Evolutionary conservation across 1,139 yeast genomes (phyloP).

Genomic region (Kodamaea derodonti): DNA sequence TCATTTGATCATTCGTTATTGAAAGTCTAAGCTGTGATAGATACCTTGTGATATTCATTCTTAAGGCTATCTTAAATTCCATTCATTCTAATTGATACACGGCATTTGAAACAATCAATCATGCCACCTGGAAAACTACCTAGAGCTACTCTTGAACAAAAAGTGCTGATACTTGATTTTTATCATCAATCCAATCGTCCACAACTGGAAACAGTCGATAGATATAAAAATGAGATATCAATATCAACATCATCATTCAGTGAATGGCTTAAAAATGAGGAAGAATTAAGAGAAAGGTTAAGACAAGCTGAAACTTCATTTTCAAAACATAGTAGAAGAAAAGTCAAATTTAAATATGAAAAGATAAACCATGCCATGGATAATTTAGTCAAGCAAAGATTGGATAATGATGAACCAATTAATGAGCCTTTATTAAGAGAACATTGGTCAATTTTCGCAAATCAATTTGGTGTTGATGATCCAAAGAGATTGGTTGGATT

Average conservation of each 20-base stretch:
- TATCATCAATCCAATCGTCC: conserved; percentile 47
- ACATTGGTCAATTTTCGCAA: conserved; percentile 55
- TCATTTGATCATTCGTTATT: too few relatives aligned
- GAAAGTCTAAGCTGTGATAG: too few relatives aligned
- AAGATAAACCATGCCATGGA: conserved; percentile 59
- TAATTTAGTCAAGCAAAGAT: conserved; percentile 41
- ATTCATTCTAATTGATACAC: too few relatives aligned
- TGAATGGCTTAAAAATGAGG: conserved; percentile 58
- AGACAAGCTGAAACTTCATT: conserved; percentile 33
- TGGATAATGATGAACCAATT: conserved; percentile 43
- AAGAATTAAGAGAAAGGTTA: conserved; percentile 42
- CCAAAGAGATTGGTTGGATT: conserved; percentile 53
- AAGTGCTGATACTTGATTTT: conserved; percentile 50
- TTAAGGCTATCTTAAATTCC: too few relatives aligned
- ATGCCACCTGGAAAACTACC: conserved; percentile 34
- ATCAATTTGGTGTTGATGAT: conserved; percentile 54
- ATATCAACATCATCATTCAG: conserved; percentile 56
- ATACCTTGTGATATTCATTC: too few relatives aligned
- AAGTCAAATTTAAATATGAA: conserved; percentile 52
- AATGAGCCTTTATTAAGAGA: conserved; percentile 54
- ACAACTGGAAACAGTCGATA: conserved; percentile 56
- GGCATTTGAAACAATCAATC: too few relatives aligned
- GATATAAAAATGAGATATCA: conserved; percentile 44
- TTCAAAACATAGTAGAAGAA: conserved; percentile 42
- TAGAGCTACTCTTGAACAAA: conserved; percentile 57